Base-by-base conservation (phyloP, 2,329 filamentous ascomycete species). In the Dryadomyces quercivorus region DNA sequence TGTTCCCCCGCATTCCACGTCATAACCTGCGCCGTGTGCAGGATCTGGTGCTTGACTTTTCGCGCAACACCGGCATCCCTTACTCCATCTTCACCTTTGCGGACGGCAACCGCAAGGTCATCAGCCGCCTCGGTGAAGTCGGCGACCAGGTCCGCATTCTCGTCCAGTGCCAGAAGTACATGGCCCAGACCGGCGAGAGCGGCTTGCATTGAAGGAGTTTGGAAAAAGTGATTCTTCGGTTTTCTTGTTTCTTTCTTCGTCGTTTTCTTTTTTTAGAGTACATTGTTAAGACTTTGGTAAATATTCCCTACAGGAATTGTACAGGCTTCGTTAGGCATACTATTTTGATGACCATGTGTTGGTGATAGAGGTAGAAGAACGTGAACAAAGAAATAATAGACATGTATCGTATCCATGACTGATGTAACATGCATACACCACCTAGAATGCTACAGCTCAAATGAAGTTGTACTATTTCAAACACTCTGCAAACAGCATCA, bases 1-100 rank as follows among this genome's bases (percentile, higher is more conserved):
- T 87, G 12, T 87, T 82, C 62, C 84, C 84, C 2, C 74, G 84
- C 5, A 73, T 86, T 53, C 84, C 84, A 1, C 69, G 84, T 22
- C 84, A 87, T 66, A 87, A 87, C 64, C 68, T 87, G 10, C 73
- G 84, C 52, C 69, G 71, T 58, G 74, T 76, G 2, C 83, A 86
- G 67, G 70, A 66, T 56, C 64, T 84, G 46, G 81, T 85, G 1
- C 75, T 72, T 61, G 75, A 81, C 46, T 87, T 85, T 61, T 85
- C 80, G 63, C 66, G 76, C n/a, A 80, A 85, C 26, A 81, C 80
- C 1, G 72, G 72, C 5, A 81, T 86, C 47, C 77, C 77, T 2
- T 86, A 86, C 67, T 73, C 76, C 8, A 70, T 83, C 40, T 75
- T 80, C 58, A 75, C 74, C 3, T 86, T 86, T 61, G 70, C 76